A percentile compares a stretch with the other conserved stretches of the same genome.
Evolutionary conservation across 352 stramenopile species (phyloP).

Genomic region (Blastocystis sp.): DNA sequence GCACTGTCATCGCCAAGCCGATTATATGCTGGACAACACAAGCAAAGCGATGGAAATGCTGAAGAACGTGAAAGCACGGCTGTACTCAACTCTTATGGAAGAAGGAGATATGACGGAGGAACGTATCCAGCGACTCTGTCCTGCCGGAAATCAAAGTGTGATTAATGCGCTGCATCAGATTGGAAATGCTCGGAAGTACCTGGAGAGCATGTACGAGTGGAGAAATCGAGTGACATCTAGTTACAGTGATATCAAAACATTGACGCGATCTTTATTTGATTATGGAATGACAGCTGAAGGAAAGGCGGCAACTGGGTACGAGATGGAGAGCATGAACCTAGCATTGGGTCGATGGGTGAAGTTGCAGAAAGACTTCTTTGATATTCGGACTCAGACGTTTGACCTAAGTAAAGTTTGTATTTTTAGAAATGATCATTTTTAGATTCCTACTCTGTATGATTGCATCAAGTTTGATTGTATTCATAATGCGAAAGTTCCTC

Average conservation of each 20-base stretch:
- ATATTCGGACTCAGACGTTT: conserved; percentile 73
- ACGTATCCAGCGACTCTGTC: conserved; percentile 19
- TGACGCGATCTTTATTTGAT: conserved; percentile 23
- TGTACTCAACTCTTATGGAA: conserved; percentile 65
- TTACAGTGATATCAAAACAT: conserved; percentile 9
- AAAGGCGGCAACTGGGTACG: conserved; percentile 62
- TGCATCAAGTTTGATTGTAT: conserved; percentile 95
- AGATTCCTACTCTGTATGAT: conserved; percentile 94
- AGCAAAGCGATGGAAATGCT: conserved; percentile 90
- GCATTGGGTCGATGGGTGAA: conserved; percentile 77
- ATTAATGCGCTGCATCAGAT: neutral
- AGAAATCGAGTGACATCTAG: neutral
- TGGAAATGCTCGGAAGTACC: neutral
- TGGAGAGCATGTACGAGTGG: neutral
- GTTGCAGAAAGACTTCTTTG: conserved; percentile 88
- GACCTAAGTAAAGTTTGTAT: conserved; percentile 68
- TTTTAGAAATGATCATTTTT: conserved; percentile 72
- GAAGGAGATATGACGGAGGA: conserved; percentile 61
- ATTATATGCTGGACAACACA: conserved; percentile 95
- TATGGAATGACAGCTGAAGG: conserved; percentile 61
- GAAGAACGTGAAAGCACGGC: conserved; percentile 79
- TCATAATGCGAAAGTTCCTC: conserved; percentile 82
- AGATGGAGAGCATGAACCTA: conserved; percentile 62
- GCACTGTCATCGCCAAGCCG: conserved; percentile 77
- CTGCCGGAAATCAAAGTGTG: neutral